Percentiles rank a stretch among this genome's conserved stretches.
phyloP scores from a whole-genome alignment of 2,329 filamentous ascomycete genomes.

The Aspergillus sp. region DNA sequence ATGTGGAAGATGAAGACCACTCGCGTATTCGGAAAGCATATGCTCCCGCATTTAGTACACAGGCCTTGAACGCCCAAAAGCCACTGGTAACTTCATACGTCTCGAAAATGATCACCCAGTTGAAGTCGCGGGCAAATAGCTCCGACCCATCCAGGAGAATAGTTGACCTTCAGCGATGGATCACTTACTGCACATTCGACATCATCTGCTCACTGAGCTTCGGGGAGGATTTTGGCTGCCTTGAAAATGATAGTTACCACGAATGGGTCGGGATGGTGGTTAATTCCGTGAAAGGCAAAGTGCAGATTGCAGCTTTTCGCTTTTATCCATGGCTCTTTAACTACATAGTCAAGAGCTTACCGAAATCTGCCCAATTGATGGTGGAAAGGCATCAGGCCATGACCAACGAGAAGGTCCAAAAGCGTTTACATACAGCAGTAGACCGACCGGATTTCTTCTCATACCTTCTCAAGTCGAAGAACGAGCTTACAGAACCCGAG shows the following conservation, averaged over 20 bases:
- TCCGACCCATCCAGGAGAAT: neutral
- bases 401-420: neutral
- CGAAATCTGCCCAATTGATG: neutral
- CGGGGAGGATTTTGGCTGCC: slow-evolving; percentile 44
- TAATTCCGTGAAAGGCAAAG: slow-evolving; percentile 5
- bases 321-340: neutral
- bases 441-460: neutral
- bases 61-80: slow-evolving; percentile 45
- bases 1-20: slow-evolving; percentile 36
- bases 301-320: neutral
- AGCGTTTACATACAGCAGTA: neutral
- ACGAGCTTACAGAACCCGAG: neutral
- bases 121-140: neutral
- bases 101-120: slow-evolving; percentile 22
- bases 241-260: slow-evolving; percentile 37
- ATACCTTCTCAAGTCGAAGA: neutral
- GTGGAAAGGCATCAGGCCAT: neutral
- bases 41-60: slow-evolving; percentile 46
- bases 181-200: slow-evolving; percentile 43
- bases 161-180: slow-evolving; percentile 37
- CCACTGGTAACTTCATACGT: slow-evolving; percentile 41
- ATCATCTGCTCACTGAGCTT: slow-evolving; percentile 46
- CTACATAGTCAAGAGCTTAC: neutral
- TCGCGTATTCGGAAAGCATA: slow-evolving; percentile 40
- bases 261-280: slow-evolving; percentile 38